Conservation (phyloP, 176 grass and related monocot genomes). For the Musa itinerans region DNA sequence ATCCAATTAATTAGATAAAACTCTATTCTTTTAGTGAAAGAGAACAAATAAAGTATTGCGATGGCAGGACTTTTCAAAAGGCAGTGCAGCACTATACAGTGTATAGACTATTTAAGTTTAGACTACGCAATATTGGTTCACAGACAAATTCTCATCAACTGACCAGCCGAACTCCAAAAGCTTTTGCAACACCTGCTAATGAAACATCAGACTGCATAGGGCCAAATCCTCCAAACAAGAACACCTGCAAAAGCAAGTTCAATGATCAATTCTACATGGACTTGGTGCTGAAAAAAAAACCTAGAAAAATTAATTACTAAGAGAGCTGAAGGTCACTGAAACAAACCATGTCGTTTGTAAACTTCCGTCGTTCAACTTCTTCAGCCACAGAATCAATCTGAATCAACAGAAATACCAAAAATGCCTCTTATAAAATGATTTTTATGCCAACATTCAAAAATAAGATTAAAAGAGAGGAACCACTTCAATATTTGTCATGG, state of each 20-base stretch:
- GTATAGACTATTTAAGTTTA: background rate
- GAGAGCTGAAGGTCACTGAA: constrained; percentile 6
- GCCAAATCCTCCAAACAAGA: constrained; percentile 86
- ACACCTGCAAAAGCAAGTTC: constrained; percentile 50
- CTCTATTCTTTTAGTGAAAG: background rate
- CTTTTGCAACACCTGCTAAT: constrained; percentile 80
- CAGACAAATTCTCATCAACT: constrained; percentile 5
- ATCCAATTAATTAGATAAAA: background rate
- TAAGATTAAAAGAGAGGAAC: background rate
- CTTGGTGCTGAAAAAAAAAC: background rate
- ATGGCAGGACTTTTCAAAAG: background rate
- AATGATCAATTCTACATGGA: constrained; percentile 19
- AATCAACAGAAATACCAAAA: background rate
- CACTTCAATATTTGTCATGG: background rate
- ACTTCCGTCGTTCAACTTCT: constrained; percentile 74
- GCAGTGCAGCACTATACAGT: background rate
- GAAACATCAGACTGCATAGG: constrained; percentile 92
- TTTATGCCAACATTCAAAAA: background rate
- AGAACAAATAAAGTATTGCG: background rate
- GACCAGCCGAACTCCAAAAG: constrained; percentile 99
- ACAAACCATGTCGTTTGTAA: constrained; percentile 70
- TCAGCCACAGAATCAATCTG: constrained; percentile 91
- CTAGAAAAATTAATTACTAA: background rate
- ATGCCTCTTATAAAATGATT: background rate
- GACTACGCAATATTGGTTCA: background rate